Conservation (phyloP, 805 yeast genomes). For the Kuraishia molischiana region DNA sequence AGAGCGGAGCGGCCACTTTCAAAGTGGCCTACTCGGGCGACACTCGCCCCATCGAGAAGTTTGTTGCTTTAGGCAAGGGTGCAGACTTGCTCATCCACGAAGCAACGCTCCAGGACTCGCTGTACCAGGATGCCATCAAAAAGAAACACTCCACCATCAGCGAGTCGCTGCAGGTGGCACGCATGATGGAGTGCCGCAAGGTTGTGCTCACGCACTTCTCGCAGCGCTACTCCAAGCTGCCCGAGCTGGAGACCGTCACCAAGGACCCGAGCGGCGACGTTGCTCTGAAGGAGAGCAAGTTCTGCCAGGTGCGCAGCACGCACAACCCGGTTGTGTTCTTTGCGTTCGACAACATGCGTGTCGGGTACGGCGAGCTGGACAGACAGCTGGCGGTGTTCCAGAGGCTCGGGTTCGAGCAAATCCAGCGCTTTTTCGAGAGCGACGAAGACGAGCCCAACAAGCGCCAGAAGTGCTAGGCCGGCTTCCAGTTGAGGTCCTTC, state of each 20-base stretch:
- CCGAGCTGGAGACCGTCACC: slow-evolving; percentile 15
- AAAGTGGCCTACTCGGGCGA: slow-evolving; percentile 90
- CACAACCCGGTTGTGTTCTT: slow-evolving; percentile 23
- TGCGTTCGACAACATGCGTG: slow-evolving; percentile 62
- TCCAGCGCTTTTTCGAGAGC: slow-evolving; percentile 4
- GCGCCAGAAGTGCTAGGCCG: background rate
- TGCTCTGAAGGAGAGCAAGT: background rate
- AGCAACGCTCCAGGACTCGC: slow-evolving; percentile 79
- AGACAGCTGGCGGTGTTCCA: slow-evolving; percentile 17
- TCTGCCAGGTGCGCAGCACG: slow-evolving; percentile 5
- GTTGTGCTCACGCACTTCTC: slow-evolving; percentile 85
- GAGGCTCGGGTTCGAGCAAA: slow-evolving; percentile 2
- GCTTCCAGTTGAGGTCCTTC: slow-evolving; percentile 8
- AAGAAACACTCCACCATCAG: slow-evolving; percentile 84
- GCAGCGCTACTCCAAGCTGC: slow-evolving; percentile 66
- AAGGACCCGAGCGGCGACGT: background rate
- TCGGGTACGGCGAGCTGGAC: slow-evolving; percentile 33
- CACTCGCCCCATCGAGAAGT: slow-evolving; percentile 69
- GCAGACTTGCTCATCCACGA: slow-evolving; percentile 85
- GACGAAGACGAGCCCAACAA: slow-evolving; percentile 1
- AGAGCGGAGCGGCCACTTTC: slow-evolving; percentile 25
- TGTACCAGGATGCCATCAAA: slow-evolving; percentile 64
- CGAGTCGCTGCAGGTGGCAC: slow-evolving; percentile 71
- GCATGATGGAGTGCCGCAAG: slow-evolving; percentile 61
- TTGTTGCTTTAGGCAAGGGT: slow-evolving; percentile 48